phyloP scores from a whole-genome alignment of 352 stramenopile species.

The Globisporangium sylvaticum region DNA sequence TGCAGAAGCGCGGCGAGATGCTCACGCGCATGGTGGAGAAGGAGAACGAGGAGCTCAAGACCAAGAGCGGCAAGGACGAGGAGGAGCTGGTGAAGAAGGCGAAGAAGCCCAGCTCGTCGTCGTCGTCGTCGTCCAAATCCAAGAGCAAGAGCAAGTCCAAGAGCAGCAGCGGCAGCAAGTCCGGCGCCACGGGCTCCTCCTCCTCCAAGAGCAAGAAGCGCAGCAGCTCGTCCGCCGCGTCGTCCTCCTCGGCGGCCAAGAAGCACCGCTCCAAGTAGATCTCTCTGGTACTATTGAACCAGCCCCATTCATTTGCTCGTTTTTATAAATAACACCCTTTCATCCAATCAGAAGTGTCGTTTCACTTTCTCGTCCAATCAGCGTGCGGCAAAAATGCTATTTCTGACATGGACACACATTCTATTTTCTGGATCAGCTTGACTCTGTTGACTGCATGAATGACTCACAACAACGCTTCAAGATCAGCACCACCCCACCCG shows the following conservation, averaged over 20 bases:
- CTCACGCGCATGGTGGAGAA: conserved; percentile 95
- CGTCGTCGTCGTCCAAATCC: conserved; percentile 59
- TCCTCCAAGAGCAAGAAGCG: conserved; percentile 58
- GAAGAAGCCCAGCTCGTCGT: conserved; percentile 56
- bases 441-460: neutral
- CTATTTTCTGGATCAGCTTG: neutral
- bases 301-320: neutral
- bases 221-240: conserved; percentile 38
- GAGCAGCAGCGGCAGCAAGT: conserved; percentile 41
- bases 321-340: conserved; percentile 7
- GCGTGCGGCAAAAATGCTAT: neutral
- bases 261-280: conserved; percentile 67
- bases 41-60: conserved; percentile 89
- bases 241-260: conserved; percentile 50
- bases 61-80: conserved; percentile 64
- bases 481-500: neutral
- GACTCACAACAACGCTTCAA: neutral
- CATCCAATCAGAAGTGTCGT: neutral
- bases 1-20: conserved; percentile 95
- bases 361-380: conserved; percentile 1
- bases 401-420: neutral
- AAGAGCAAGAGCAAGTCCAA: conserved; percentile 54
- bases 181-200: conserved; percentile 9
- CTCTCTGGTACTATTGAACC: neutral
- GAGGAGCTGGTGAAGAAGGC: conserved; percentile 79